Evolutionary conservation across 2,329 filamentous ascomycete genomes (phyloP).

Genomic region (Eutypa lata): DNA sequence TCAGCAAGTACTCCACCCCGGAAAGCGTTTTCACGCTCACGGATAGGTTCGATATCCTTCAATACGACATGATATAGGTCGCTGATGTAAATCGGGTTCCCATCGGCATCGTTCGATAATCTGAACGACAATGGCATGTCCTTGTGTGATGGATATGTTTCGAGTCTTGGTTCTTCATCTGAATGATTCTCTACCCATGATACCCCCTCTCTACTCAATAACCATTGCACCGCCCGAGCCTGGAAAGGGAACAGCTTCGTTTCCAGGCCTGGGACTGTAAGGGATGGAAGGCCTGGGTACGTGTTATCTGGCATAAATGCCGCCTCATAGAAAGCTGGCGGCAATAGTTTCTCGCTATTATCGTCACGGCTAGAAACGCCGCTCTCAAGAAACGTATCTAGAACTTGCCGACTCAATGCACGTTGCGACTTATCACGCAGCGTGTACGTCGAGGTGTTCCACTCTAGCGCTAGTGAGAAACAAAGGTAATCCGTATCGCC

Average conservation of each 20-base stretch:
- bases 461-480: constrained; percentile 36
- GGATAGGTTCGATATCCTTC: constrained; percentile 44
- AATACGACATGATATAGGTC: constrained; percentile 60
- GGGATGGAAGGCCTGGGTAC: constrained; percentile 33
- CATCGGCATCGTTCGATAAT: constrained; percentile 41
- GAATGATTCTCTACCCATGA: constrained; percentile 34
- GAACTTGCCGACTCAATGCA: constrained; percentile 29
- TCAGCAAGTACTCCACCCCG: constrained; percentile 69
- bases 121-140: constrained; percentile 42
- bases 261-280: constrained; percentile 41
- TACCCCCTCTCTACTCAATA: constrained; percentile 64
- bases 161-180: constrained; percentile 19
- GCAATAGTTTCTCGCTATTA: constrained; percentile 32
- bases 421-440: constrained; percentile 30
- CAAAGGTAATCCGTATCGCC: constrained; percentile 24
- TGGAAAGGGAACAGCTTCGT: constrained; percentile 69
- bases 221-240: constrained; percentile 66
- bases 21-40: constrained; percentile 36
- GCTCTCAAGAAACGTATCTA: constrained; percentile 32
- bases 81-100: constrained; percentile 41
- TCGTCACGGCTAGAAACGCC: neutral
- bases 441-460: constrained; percentile 38
- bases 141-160: constrained; percentile 15
- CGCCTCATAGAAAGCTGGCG: constrained; percentile 65
- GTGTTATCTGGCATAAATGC: constrained; percentile 58